Evolutionary conservation across 1,139 yeast species (phyloP), one percentile per base, ranked within the genome.

Genomic region (Hanseniaspora sp.): DNA sequence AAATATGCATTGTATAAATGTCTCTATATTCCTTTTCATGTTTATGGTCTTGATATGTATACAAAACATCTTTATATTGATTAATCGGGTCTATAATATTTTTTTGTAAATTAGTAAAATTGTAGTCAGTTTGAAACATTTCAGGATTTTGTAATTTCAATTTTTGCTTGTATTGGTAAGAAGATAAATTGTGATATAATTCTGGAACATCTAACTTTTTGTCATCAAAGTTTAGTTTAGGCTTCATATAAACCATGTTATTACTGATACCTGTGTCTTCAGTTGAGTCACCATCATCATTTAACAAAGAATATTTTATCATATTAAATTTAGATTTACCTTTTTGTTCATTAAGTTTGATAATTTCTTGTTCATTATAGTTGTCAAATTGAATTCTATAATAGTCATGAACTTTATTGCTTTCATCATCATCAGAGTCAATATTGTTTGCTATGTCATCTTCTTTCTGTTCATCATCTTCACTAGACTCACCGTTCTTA

Each of bases 311-410:
- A 5, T 56, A 13, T 43, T 61, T 65, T 3, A 53, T 46, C 1
- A 67, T 59, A 33, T 58, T 58, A 47, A 63, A 61, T 38, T 59
- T 60, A 1, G 60, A 42, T 17, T 56, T 29, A 8, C 23, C 11
- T 30, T 52, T 41, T 46, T 59, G 8, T 58, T 48, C 47, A 41
- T 59, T 62, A 15, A 66, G 31, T 17, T 68, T 62, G 7, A 72
- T 72, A 5, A 81, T 65, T 38, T 65, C 64, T 1, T 66, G 64
- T 18, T 72, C 76, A 18, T 81, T 78, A 0, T 77, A 73, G 33
- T 71, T 68, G 53, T 82, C 84, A 66, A 83, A 90, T 65, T 90
- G 97, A 30, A 70, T 64, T 58, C 85, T 87, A 62, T 84, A 88
- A 49, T 71, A 71, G 28, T 70, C 74, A 29, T 62, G 67, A 1